A percentile compares a stretch with the other conserved stretches of the same genome.
Conservation (phyloP, 2,329 filamentous ascomycete genomes). For the Botrytis deweyae region DNA sequence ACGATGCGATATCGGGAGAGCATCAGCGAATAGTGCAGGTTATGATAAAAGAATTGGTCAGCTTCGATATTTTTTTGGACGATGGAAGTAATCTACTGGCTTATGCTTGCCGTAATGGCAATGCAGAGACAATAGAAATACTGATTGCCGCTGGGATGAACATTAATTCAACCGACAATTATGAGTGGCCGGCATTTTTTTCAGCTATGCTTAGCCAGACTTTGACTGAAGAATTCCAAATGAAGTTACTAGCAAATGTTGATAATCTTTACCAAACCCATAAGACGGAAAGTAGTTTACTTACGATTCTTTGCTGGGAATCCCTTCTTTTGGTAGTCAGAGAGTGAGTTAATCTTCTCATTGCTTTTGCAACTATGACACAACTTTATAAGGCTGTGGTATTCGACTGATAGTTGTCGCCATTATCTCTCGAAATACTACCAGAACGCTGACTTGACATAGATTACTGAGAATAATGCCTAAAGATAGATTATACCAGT, state of each 20-base stretch:
- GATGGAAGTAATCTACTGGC: background rate
- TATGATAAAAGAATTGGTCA: too few relatives aligned
- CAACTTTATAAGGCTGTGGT: rapidly evolving
- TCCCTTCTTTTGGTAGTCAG: rapidly evolving
- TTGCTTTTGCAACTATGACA: background rate
- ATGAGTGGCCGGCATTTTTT: background rate
- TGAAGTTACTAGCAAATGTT: background rate
- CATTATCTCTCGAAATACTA: background rate
- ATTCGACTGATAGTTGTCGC: background rate
- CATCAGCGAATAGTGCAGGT: too few relatives aligned
- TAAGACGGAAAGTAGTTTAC: background rate
- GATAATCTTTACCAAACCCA: too few relatives aligned
- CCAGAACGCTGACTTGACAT: background rate
- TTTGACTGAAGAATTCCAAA: background rate
- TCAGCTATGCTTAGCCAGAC: rapidly evolving
- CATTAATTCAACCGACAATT: background rate
- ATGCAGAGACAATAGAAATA: background rate
- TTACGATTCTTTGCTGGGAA: rapidly evolving
- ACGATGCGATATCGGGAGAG: too few relatives aligned
- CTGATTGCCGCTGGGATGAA: background rate
- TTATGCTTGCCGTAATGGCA: background rate
- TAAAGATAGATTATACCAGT: background rate
- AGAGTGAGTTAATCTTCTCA: background rate
- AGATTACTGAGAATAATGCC: background rate
- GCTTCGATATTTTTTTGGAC: background rate